phyloP scores from a whole-genome alignment of 2,329 filamentous ascomycete genomes.

The Xylariales sp. region DNA sequence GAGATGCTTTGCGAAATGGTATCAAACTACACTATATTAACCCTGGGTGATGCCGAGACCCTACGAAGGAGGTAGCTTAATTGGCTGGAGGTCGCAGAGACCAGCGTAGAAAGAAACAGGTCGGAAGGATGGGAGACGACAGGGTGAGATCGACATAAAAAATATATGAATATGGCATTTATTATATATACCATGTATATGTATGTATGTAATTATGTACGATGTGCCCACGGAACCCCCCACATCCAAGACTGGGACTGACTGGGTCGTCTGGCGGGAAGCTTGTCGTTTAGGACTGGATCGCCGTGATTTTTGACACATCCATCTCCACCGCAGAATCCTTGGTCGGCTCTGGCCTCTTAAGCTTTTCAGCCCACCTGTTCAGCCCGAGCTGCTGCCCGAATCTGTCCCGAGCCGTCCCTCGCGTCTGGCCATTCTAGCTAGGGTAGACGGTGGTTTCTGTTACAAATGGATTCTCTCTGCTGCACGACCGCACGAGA shows the following conservation, averaged over 20 bases:
- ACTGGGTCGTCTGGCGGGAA: constrained; percentile 1
- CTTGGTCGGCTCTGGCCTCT: background rate
- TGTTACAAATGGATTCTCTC: background rate
- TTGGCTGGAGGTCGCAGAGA: background rate
- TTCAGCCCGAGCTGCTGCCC: background rate
- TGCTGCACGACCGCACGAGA: constrained; percentile 12
- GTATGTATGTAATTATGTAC: background rate
- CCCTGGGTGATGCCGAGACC: background rate
- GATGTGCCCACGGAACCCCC: background rate
- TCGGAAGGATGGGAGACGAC: background rate
- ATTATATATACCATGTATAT: background rate
- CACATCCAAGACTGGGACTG: background rate
- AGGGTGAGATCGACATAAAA: constrained; percentile 4
- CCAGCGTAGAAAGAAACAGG: background rate
- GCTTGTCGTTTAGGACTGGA: background rate
- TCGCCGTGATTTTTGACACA: constrained; percentile 2
- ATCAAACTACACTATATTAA: background rate
- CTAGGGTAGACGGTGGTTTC: background rate
- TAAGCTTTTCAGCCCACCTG: background rate
- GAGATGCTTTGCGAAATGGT: background rate
- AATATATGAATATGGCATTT: background rate
- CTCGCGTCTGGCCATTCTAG: background rate
- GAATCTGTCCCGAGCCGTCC: background rate
- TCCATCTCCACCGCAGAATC: background rate
- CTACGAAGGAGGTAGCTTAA: background rate